Base-by-base conservation (phyloP, 148 eudicot genomes). In the Nepenthes mirabilis region DNA sequence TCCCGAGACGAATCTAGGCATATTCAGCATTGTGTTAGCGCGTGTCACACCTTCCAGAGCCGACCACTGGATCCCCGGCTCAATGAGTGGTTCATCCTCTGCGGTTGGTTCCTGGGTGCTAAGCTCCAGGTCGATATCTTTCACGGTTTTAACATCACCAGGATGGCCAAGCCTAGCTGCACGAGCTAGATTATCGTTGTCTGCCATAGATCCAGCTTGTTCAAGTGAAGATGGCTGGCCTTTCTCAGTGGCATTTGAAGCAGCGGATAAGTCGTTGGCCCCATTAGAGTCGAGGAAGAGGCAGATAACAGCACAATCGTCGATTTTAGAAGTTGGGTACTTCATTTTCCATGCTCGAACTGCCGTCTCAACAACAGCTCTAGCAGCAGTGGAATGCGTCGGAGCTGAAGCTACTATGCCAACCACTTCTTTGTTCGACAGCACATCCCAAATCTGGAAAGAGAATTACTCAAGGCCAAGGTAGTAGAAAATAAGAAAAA, bases 231-330 rank as follows among this genome's bases (percentile, higher is more conserved):
- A 9, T 2, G 36, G 57, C 23, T 23, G 23, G 23, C 23, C 23
- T 23, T 23, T 23, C 55, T 67, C 52, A 33, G 67, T 68, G 34
- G 52, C 50, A 9, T 59, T 57, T n/a, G 79, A 75, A 58, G 82
- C 74, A 61, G 76, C 49, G n/a, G 80, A 82, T 2, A 76, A 1
- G 32, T 58, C 66, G 63, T 64, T 54, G 2, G 73, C 56, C 58
- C 12, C 12, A 37, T 40, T 53, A 33, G 85, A 68, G 61, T 84
- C 86, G 1, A 90, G 79, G 66, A 90, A 90, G 64, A 90, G 95
- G 72, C 97, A 90, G 52, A 86, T 76, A 23, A 82, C 95, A 11
- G 97, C 97, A 82, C 97, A 90, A 59, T 90, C 97, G n/a, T 90
- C 97, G 9, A 84, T 77, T 67, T 86, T 90, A 23, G 97, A 90